Evolutionary conservation across 2,329 filamentous ascomycete genomes (phyloP), one percentile per base, ranked within the genome.

Genomic region (Ceratocystis cubensis): DNA sequence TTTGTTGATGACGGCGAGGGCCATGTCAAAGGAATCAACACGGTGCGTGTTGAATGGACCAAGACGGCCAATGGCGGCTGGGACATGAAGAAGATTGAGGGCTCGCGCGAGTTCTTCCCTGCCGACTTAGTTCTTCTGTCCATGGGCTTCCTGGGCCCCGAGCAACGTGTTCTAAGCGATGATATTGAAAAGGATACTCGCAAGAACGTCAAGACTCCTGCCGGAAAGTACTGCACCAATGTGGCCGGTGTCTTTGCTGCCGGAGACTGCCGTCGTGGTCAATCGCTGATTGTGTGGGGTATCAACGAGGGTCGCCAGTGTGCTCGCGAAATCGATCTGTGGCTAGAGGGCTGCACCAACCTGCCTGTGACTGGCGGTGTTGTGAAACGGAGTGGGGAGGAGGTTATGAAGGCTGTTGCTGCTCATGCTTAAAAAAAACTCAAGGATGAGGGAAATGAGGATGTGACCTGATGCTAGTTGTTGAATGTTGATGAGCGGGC

Each of bases 51-150:
- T 56, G 92, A 96, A 76, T 97, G 93, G 93, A 94, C 91, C 72
- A 94, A 92, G 81, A 90, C 86, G 65, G 82, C 89, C 33, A 87
- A 84, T 69, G 92, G 92, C 70, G 92, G 92, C 57, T 97, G 93
- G 93, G 93, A 96, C 77, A 96, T 97, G 91, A 96, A 96, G 83
- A 93, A 96, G 76, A 82, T 96, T 41, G 92, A 96, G 71, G 91
- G 89, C 46, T 93, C 88, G 69, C 89, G 96, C 79, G 86, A 96
- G 75, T 95, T 95, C 82, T 96, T 96, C 88, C 91, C 91, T 46
- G 93, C 93, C 33, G 93, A 97, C 73, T 84, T 97, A 50, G 92
- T 97, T 57, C 84, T 96, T 57, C 81, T 97, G 62, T 96, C 93
- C 64, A 96, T 97, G 93, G 93, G 93, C 74, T 97, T 97, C 87